Percentiles rank a stretch among this genome's conserved stretches.
phyloP scores from a whole-genome alignment of 148 eudicot genomes.

The Beta vulgaris region DNA sequence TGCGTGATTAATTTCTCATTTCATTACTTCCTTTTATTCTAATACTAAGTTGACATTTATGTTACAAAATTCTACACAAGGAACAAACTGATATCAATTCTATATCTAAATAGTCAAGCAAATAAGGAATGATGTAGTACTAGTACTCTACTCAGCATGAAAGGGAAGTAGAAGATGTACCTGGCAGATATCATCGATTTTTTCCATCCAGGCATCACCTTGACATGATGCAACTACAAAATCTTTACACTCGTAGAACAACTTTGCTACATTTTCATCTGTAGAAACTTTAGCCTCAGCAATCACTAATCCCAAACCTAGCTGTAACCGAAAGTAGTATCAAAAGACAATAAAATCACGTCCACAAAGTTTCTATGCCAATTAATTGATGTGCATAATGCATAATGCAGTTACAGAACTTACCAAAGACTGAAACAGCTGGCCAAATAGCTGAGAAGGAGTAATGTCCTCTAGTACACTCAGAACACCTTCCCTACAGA shows the following conservation, averaged over 20 bases:
- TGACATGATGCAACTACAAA: constrained; percentile 68
- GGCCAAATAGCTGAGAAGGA: constrained; percentile 74
- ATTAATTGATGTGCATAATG: neutral
- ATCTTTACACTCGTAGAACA: constrained; percentile 80
- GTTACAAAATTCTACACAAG: neutral
- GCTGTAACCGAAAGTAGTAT: constrained; percentile 54
- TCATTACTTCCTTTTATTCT: too few relatives aligned
- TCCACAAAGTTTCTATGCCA: neutral
- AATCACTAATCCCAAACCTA: constrained; percentile 72
- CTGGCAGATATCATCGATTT: constrained; percentile 85
- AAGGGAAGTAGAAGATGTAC: constrained; percentile 31
- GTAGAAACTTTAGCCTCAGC: constrained; percentile 67
- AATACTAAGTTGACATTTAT: neutral
- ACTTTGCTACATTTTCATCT: constrained; percentile 48
- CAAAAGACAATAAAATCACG: neutral
- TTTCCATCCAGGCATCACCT: constrained; percentile 60
- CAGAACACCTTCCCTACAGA: constrained; percentile 79
- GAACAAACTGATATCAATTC: neutral
- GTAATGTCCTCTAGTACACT: constrained; percentile 56
- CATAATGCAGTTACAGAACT: constrained; percentile 26
- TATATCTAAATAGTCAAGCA: neutral
- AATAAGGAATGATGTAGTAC: neutral
- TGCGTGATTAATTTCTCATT: too few relatives aligned
- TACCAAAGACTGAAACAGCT: constrained; percentile 78
- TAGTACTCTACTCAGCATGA: neutral